Conservation (phyloP, 2,329 filamentous ascomycete genomes). For the Dothiorella sarmentorum region DNA sequence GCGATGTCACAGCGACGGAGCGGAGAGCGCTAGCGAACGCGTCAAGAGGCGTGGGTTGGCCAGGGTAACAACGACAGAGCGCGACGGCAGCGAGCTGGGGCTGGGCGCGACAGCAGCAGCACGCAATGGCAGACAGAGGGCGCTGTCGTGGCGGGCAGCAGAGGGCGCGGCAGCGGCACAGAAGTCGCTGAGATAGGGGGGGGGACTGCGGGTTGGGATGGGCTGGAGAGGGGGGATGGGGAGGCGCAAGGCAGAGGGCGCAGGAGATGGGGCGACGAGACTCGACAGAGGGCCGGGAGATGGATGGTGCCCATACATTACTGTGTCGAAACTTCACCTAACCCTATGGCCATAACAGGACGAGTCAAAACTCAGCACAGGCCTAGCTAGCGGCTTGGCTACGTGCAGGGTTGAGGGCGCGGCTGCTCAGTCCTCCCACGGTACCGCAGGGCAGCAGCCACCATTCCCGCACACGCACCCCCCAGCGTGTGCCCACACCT, state of each 20-base stretch:
- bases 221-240: constrained; percentile 7
- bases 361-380: neutral
- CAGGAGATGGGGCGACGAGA: constrained; percentile 15
- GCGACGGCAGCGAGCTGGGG: neutral
- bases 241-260: constrained; percentile 10
- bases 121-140: neutral
- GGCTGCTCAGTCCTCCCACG: constrained; percentile 12
- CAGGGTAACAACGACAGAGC: neutral
- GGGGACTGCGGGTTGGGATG: neutral
- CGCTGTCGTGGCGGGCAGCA: neutral
- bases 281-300: constrained; percentile 14
- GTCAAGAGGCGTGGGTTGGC: neutral
- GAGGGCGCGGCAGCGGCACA: neutral
- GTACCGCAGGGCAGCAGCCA: constrained; percentile 8
- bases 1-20: neutral
- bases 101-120: neutral
- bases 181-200: neutral
- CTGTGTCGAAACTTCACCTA: too few species aligned
- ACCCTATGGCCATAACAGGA: too few species aligned
- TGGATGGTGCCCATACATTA: constrained; percentile 11
- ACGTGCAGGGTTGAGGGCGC: neutral
- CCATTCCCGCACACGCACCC: constrained; percentile 2
- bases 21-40: neutral
- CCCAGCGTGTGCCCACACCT: neutral
- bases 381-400: constrained; percentile 3